Base-by-base conservation (phyloP, 192 early-diverging fungal species). In the Backusella tuberculispora region DNA sequence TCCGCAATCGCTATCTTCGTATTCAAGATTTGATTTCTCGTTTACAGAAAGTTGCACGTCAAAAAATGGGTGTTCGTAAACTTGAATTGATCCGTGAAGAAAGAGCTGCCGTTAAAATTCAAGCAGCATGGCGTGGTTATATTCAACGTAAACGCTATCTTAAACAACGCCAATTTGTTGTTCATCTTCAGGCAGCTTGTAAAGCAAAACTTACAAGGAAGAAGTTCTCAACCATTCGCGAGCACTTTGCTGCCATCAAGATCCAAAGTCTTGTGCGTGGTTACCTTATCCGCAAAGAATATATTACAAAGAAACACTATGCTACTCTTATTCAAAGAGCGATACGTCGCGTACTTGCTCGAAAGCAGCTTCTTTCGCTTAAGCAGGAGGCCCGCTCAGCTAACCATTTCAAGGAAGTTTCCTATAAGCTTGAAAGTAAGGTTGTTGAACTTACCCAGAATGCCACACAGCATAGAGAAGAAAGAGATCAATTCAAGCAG, bases 381-480 rank as follows among this genome's bases (percentile, higher is more conserved):
- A 92, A 94, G 78, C 86, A 90, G 41, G 98, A 99, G 81, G 91
- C 92, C 42, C 83, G 92, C 64, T 96, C 94, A 40, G 93, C 95
- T 7, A 91, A 89, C 60, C 97, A 97, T 75, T 90, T 97, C 81
- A 95, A 98, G 84, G 94, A 99, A 75, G 89, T 92, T 34, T 96
- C 96, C 34, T 95, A 95, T 83, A 91, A 91, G 84, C 85, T 99
- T 5, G 98, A 99, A 81, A 91, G 88, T 84, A 99, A 98, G 88
- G 94, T 99, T 70, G 92, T 99, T 75, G 95, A 95, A 82, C 87
- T 99, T 70, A 97, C 97, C 21, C 95, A 95, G 76, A 83, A 83
- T 53, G 79, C 96, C 65, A 88, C 88, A 50, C 82, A 84, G 68
- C 80, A 86, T 71, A 85, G 86, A 72, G 86, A 93, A 71, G 94